Evolutionary conservation across 176 grass and related monocot species (phyloP).

Genomic region (Saccharum spontaneum): DNA sequence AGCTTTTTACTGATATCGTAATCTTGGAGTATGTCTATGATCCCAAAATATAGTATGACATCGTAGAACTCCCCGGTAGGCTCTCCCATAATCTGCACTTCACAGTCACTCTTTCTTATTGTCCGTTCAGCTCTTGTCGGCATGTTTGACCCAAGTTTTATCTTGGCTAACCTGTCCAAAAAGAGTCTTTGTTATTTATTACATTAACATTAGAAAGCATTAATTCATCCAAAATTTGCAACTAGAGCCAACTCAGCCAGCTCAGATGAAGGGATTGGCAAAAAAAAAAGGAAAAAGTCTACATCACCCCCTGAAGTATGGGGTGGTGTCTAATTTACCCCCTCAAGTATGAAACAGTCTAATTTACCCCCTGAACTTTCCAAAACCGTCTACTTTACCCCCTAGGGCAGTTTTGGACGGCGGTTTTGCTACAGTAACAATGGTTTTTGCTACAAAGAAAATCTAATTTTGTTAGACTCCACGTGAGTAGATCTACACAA

Average conservation of each 20-base stretch:
- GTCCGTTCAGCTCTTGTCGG: slow-evolving; percentile 70
- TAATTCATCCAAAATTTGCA: neutral
- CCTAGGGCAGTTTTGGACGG: too few relatives aligned
- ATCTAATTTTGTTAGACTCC: too few relatives aligned
- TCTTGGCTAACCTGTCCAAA: slow-evolving; percentile 55
- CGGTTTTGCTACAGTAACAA: too few relatives aligned
- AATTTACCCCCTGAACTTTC: too few relatives aligned
- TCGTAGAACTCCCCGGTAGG: slow-evolving; percentile 75
- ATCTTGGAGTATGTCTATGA: slow-evolving; percentile 96
- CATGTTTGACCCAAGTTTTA: slow-evolving; percentile 81
- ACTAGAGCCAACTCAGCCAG: neutral
- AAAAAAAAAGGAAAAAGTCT: too few relatives aligned
- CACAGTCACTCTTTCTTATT: slow-evolving; percentile 46
- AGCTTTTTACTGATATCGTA: slow-evolving; percentile 95
- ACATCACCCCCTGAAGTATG: too few relatives aligned
- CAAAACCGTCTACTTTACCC: too few relatives aligned
- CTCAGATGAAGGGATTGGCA: slow-evolving; percentile 15
- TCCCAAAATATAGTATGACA: slow-evolving; percentile 77
- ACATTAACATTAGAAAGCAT: slow-evolving; percentile 9
- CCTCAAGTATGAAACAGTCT: too few relatives aligned
- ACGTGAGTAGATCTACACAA: too few relatives aligned
- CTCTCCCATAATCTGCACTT: slow-evolving; percentile 66
- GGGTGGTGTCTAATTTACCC: too few relatives aligned
- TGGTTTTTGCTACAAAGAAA: too few relatives aligned
- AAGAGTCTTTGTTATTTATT: neutral